A percentile compares a stretch with the other conserved stretches of the same genome.
phyloP scores from a whole-genome alignment of 164 flowering plant species.

The Sextonia rubra region DNA sequence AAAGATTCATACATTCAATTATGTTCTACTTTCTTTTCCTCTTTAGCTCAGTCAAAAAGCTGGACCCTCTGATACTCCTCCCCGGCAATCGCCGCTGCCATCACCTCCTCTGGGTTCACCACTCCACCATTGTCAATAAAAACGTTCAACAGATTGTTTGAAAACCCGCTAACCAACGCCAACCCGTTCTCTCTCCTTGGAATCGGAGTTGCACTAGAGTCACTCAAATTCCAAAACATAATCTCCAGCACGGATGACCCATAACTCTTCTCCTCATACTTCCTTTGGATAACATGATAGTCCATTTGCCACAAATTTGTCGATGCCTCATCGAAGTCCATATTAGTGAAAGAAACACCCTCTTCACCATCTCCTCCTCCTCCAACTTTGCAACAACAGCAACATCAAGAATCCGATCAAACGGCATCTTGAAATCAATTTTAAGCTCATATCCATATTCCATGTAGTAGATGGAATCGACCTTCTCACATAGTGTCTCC shows the following conservation, averaged over 20 bases:
- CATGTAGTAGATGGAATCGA: constrained; percentile 15
- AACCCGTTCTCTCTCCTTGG: constrained; percentile 30
- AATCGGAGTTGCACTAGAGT: constrained; percentile 41
- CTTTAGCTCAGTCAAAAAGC: constrained; percentile 26
- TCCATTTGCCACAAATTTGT: constrained; percentile 38
- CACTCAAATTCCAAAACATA: constrained; percentile 47
- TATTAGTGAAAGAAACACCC: constrained; percentile 52
- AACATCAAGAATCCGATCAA: constrained; percentile 25
- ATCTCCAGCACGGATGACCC: constrained; percentile 36
- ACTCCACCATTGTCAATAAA: constrained; percentile 39
- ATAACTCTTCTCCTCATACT: constrained; percentile 29
- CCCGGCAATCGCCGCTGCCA: constrained; percentile 35
- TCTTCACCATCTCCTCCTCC: constrained; percentile 33
- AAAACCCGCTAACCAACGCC: constrained; percentile 50
- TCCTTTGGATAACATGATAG: constrained; percentile 35
- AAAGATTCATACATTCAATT: too few species aligned
- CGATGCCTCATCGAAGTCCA: constrained; percentile 55
- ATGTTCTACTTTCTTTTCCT: neutral
- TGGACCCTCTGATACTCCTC: constrained; percentile 29
- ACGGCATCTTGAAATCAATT: constrained; percentile 29
- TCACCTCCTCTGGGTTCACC: constrained; percentile 31
- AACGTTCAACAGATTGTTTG: constrained; percentile 42
- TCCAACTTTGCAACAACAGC: constrained; percentile 14
- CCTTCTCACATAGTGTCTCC: constrained; percentile 14
- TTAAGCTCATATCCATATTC: constrained; percentile 28